Conservation (phyloP, 2,329 filamentous ascomycete species). For the Biscogniauxia marginata region DNA sequence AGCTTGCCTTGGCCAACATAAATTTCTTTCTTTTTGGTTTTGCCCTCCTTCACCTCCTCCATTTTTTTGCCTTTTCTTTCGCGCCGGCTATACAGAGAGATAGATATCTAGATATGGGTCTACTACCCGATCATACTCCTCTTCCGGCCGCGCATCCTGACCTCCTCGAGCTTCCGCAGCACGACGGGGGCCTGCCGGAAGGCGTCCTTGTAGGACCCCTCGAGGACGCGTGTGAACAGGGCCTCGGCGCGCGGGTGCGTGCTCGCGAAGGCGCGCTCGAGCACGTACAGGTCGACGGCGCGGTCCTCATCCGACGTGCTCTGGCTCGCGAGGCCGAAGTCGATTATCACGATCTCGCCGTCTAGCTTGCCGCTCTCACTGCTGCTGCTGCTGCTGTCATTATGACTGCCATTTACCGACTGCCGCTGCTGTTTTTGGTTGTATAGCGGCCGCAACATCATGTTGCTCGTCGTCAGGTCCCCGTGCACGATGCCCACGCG, state of each 20-base stretch:
- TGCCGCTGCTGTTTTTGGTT: too few relatives aligned
- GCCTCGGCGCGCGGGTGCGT: constrained; percentile 85
- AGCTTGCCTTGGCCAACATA: too few relatives aligned
- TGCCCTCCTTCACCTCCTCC: too few relatives aligned
- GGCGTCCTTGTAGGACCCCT: constrained; percentile 64
- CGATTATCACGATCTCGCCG: constrained; percentile 85
- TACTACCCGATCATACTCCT: constrained; percentile 88
- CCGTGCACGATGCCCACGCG: constrained; percentile 86
- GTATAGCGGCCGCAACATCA: constrained; percentile 76
- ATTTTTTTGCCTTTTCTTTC: too few relatives aligned
- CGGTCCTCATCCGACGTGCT: constrained; percentile 84
- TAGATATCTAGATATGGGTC: too few relatives aligned
- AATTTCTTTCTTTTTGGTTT: too few relatives aligned
- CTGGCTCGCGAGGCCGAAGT: constrained; percentile 87
- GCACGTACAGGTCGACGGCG: constrained; percentile 92
- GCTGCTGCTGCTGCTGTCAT: too few relatives aligned
- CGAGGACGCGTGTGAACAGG: constrained; percentile 71
- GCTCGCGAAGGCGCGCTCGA: constrained; percentile 91
- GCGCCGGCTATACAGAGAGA: too few relatives aligned
- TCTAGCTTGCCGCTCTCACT: constrained; percentile 41
- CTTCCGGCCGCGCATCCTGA: constrained; percentile 91
- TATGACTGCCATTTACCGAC: too few relatives aligned
- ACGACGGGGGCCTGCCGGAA: constrained; percentile 75
- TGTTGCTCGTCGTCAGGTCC: constrained; percentile 94
- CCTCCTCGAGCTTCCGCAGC: constrained; percentile 82